Conservation (phyloP, 306 rosid genomes). For the Dalbergia oliveri region DNA sequence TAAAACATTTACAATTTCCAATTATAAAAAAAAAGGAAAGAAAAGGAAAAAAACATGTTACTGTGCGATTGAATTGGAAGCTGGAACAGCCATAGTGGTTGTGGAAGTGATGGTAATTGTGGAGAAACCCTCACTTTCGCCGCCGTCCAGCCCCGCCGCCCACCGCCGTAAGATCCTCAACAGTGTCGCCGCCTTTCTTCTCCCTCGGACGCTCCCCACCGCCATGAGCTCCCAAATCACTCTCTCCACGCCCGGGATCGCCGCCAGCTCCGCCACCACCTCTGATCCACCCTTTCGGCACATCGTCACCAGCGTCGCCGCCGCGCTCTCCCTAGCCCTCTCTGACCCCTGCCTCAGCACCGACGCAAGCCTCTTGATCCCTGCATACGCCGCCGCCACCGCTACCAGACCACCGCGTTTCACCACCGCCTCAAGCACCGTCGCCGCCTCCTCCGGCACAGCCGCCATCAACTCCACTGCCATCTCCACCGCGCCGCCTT, state of each 20-base stretch:
- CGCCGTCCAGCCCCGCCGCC: constrained; percentile 80
- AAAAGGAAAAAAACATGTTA: not conserved
- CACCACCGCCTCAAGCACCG: constrained; percentile 77
- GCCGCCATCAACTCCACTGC: constrained; percentile 57
- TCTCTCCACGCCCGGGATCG: constrained; percentile 78
- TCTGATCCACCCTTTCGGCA: constrained; percentile 87
- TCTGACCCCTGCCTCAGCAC: constrained; percentile 81
- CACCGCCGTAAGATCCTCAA: constrained; percentile 82
- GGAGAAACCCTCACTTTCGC: constrained; percentile 47
- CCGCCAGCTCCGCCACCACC: constrained; percentile 78
- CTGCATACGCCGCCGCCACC: constrained; percentile 61
- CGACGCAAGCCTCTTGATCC: constrained; percentile 61
- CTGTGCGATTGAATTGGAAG: constrained; percentile 17
- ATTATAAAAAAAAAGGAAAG: not conserved
- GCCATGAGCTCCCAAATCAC: constrained; percentile 90
- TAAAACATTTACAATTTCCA: constrained; percentile 48
- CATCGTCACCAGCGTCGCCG: constrained; percentile 80
- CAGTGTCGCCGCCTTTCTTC: constrained; percentile 85
- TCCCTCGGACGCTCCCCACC: constrained; percentile 70
- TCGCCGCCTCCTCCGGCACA: constrained; percentile 81
- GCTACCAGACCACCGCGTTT: constrained; percentile 84
- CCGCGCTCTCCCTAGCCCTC: constrained; percentile 83
- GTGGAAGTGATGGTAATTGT: constrained; percentile 34
- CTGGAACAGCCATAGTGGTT: constrained; percentile 42
- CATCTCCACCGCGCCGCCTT: constrained; percentile 72